Base-by-base conservation (phyloP, 306 rosid species). In the Arachis stenosperma region DNA sequence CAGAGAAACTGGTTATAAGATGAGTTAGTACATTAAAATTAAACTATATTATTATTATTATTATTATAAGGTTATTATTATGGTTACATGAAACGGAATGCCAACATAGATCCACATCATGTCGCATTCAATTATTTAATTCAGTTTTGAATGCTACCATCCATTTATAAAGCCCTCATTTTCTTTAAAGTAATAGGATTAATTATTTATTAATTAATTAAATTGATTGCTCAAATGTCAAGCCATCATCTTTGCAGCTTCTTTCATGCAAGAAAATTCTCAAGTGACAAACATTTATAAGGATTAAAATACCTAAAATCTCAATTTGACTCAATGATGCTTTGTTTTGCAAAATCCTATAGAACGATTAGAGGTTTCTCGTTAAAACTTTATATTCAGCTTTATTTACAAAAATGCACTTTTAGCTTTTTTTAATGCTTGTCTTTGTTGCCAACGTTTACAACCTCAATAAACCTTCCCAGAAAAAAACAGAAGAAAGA, bases 321-420 rank as follows among this genome's bases (percentile, higher is more conserved):
- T 22, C 27, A 42, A 47, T 30, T 37, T 54, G 11, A 41, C 65
- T 55, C 46, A 48, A 51, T 17, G 17, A 17, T 17, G 17, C 17
- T 17, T 17, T 17, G 17, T 17, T 17, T 17, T 17, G 17, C 17
- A 17, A 17, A 17, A 17, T 17, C 17, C 17, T 17, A 17, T 17
- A 17, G 17, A 17, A 17, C 17, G 17, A 17, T 17, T 17, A 17
- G 0, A 17, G n/a, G 7, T 57, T 29, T 27, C 73, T 73, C n/a
- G 67, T 72, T 36, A 30, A 77, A 69, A 65, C 42, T 58, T 64
- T 10, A 0, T 44, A 66, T 54, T 53, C 48, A 65, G 65, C 62
- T 60, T 66, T 44, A 40, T 39, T 71, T 75, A 65, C 83, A 79
- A 47, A 60, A 13, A 15, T 58, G 55, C 65, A 52, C 30, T 27